Conservation (phyloP, 352 stramenopile species). For the Pythium sp. region DNA sequence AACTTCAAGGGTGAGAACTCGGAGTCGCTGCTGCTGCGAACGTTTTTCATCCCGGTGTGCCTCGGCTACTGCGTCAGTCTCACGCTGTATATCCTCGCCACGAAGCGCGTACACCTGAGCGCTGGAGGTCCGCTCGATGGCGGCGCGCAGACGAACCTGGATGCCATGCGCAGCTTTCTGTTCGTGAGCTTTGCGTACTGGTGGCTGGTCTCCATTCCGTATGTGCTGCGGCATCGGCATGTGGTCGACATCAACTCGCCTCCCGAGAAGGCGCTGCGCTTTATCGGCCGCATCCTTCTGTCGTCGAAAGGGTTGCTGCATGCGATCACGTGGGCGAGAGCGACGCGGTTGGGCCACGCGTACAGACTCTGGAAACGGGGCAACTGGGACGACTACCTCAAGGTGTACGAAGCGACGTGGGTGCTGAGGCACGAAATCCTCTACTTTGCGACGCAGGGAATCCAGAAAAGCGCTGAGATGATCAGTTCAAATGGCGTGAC, state of each 20-base stretch:
- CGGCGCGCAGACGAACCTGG: constrained; percentile 65
- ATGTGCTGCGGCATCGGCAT: constrained; percentile 57
- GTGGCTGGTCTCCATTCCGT: constrained; percentile 64
- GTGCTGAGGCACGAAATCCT: constrained; percentile 80
- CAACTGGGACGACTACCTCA: constrained; percentile 86
- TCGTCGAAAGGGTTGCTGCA: constrained; percentile 62
- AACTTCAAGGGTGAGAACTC: constrained; percentile 35
- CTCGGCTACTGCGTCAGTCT: constrained; percentile 69
- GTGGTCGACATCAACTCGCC: constrained; percentile 51
- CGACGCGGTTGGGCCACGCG: constrained; percentile 58
- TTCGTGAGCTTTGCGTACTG: constrained; percentile 73
- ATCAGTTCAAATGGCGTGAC: background rate
- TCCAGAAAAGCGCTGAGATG: constrained; percentile 42
- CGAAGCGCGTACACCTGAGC: constrained; percentile 64
- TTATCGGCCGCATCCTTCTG: constrained; percentile 62
- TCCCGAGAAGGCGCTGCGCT: constrained; percentile 60
- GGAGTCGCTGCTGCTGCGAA: constrained; percentile 58
- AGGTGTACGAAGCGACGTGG: constrained; percentile 83
- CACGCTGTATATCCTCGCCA: constrained; percentile 68
- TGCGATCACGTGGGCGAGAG: constrained; percentile 65
- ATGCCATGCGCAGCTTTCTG: constrained; percentile 76
- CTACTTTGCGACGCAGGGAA: constrained; percentile 80
- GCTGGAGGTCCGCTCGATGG: constrained; percentile 32
- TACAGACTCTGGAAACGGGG: constrained; percentile 74
- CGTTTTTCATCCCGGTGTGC: constrained; percentile 59